Evolutionary conservation across 2,329 filamentous ascomycete genomes (phyloP).

Genomic region (Beauveria medogensis): DNA sequence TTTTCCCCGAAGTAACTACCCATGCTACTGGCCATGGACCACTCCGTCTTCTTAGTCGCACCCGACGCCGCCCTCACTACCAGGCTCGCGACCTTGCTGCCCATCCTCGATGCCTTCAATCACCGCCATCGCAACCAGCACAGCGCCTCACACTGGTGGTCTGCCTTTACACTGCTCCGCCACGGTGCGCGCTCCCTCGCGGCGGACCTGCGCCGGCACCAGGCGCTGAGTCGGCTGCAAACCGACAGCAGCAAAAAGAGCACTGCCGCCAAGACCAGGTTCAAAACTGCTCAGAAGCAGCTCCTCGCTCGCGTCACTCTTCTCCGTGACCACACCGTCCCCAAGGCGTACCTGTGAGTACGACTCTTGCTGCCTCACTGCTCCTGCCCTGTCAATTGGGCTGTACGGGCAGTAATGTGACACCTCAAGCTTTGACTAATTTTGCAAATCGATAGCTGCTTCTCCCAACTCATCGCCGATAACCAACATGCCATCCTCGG

Average conservation of each 20-base stretch:
- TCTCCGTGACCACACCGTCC: constrained; percentile 15
- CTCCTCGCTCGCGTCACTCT: not conserved
- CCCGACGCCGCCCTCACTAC: not conserved
- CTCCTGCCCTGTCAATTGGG: not conserved
- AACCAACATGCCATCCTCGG: constrained; percentile 66
- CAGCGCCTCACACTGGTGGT: constrained; percentile 72
- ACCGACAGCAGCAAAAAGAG: not conserved
- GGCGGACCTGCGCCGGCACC: constrained; percentile 22
- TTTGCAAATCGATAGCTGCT: constrained; percentile 36
- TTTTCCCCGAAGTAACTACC: too few relatives aligned
- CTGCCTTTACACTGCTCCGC: constrained; percentile 61
- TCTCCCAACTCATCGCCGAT: constrained; percentile 63
- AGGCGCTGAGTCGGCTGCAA: not conserved
- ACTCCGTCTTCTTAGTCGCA: not conserved
- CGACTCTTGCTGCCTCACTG: too few relatives aligned
- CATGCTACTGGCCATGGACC: not conserved
- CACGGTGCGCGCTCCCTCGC: constrained; percentile 52
- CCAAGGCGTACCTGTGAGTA: constrained; percentile 4
- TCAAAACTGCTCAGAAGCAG: not conserved
- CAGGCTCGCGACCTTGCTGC: constrained; percentile 30
- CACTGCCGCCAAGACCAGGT: constrained; percentile 7
- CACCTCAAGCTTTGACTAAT: not conserved
- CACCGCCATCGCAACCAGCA: constrained; percentile 92
- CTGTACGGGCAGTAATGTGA: not conserved
- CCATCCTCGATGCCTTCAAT: constrained; percentile 63